phyloP scores from a whole-genome alignment of 139 green algal genomes.

The Micractinium conductrix region DNA sequence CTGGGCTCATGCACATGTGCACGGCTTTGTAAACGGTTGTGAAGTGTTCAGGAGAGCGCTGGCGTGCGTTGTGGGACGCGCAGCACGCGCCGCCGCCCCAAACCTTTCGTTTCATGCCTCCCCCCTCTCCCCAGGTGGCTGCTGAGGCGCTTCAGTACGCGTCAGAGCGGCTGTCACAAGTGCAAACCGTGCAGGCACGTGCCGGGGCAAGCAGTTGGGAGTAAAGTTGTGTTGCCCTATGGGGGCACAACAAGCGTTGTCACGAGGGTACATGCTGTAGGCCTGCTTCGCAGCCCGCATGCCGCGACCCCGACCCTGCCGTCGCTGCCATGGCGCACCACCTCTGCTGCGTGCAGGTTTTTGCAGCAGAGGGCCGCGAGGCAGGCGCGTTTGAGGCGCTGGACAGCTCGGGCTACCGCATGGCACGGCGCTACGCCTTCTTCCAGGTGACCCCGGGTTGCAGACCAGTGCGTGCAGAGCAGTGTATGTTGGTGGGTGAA shows the following conservation, averaged over 20 bases:
- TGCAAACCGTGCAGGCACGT: conserved; percentile 47
- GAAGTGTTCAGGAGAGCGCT: background rate
- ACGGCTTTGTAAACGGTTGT: no score
- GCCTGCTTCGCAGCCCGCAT: no score
- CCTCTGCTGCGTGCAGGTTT: no score
- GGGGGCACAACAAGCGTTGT: no score
- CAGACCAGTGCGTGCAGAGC: background rate
- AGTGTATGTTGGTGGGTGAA: background rate
- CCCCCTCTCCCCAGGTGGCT: background rate
- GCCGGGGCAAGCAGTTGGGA: no score
- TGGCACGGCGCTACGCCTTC: conserved; percentile 29
- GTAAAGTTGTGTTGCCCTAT: no score
- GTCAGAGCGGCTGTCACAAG: conserved; percentile 31
- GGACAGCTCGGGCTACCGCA: background rate
- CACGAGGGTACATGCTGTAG: no score
- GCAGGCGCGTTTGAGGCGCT: conserved; percentile 16
- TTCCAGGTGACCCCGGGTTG: conserved; percentile 25
- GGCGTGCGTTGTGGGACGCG: no score
- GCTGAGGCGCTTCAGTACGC: conserved; percentile 39
- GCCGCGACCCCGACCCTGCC: no score
- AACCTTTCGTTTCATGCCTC: no score
- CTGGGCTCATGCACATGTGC: no score
- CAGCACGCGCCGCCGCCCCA: background rate
- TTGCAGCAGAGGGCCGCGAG: conserved; percentile 38
- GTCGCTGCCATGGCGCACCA: no score